phyloP scores from a whole-genome alignment of 805 yeast species.

The Candida xyloterini region DNA sequence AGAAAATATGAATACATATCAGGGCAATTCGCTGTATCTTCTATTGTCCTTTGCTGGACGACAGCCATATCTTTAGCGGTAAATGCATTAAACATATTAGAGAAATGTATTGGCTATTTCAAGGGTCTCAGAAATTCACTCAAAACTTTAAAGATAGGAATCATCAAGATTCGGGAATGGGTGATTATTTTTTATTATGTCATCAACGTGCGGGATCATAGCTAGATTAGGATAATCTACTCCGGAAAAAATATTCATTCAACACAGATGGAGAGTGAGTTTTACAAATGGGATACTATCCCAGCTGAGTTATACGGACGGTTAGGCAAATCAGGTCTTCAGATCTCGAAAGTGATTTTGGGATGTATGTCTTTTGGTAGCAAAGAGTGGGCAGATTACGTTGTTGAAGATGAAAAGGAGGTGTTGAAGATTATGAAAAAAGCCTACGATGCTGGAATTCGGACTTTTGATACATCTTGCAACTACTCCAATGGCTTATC shows the following conservation, averaged over 20 bases:
- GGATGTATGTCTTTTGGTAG: conserved; percentile 55
- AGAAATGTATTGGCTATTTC: too few relatives aligned
- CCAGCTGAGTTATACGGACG: conserved; percentile 10
- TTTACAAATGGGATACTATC: conserved; percentile 13
- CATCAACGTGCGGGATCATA: too few relatives aligned
- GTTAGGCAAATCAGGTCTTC: conserved; percentile 25
- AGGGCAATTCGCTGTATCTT: background rate
- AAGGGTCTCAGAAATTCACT: too few relatives aligned
- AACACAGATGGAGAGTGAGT: background rate
- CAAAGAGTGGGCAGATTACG: conserved; percentile 44
- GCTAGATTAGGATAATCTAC: too few relatives aligned
- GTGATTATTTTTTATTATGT: too few relatives aligned
- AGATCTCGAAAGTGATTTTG: conserved; percentile 45
- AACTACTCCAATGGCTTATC: conserved; percentile 47
- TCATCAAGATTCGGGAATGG: too few relatives aligned
- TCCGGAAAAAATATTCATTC: background rate
- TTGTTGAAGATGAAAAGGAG: conserved; percentile 44
- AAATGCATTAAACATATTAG: conserved; percentile 4
- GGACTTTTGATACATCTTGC: conserved; percentile 53
- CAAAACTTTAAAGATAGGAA: too few relatives aligned
- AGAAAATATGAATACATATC: background rate
- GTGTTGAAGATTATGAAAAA: conserved; percentile 43
- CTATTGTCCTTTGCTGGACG: conserved; percentile 3
- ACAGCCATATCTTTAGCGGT: conserved; percentile 4
- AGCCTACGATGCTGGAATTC: conserved; percentile 45